These are phyloP conservation scores for Globomyces sp. DNA, from an alignment of 371 early-diverging fungal species.

Conservation along the genomic window DNA sequence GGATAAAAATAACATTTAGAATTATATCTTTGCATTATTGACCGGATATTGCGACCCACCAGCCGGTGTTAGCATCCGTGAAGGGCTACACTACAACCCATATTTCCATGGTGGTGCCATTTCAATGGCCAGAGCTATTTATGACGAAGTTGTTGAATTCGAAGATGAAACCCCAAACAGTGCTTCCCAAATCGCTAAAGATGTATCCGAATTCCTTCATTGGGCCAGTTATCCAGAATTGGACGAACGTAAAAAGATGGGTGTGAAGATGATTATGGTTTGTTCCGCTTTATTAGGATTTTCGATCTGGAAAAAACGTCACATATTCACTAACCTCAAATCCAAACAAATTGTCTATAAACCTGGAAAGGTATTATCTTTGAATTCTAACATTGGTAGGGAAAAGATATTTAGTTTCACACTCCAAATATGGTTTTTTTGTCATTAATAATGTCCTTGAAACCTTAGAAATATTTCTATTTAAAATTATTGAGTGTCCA, in stretches of 20 bases:
- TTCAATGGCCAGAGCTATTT: slow-evolving; percentile 93
- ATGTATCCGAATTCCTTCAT: slow-evolving; percentile 88
- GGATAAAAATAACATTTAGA: slow-evolving; percentile 41
- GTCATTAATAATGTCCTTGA: too few species aligned
- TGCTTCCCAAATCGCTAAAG: slow-evolving; percentile 96
- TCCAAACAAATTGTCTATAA: slow-evolving; percentile 48
- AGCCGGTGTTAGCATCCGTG: slow-evolving; percentile 91
- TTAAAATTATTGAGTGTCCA: too few species aligned
- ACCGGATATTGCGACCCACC: slow-evolving; percentile 96
- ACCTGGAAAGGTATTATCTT: slow-evolving; percentile 19
- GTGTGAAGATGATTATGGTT: slow-evolving; percentile 82
- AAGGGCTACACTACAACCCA: slow-evolving; percentile 96
- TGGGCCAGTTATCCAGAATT: slow-evolving; percentile 98
- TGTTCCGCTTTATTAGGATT: slow-evolving; percentile 47
- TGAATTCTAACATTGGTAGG: too few species aligned
- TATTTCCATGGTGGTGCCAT: slow-evolving; percentile 99
- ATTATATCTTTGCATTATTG: slow-evolving; percentile 93
- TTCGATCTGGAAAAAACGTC: slow-evolving; percentile 52
- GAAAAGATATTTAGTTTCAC: too few species aligned
- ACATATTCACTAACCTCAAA: slow-evolving; percentile 58
- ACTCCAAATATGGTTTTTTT: too few species aligned
- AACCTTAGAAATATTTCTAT: too few species aligned
- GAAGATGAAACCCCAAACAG: slow-evolving; percentile 98
- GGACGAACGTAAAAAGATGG: slow-evolving; percentile 95
- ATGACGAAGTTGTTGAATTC: slow-evolving; percentile 93